These are phyloP conservation scores for Tricholoma terreum DNA, from an alignment of 768 basidiomycete genomes.

Conservation along the genomic window DNA sequence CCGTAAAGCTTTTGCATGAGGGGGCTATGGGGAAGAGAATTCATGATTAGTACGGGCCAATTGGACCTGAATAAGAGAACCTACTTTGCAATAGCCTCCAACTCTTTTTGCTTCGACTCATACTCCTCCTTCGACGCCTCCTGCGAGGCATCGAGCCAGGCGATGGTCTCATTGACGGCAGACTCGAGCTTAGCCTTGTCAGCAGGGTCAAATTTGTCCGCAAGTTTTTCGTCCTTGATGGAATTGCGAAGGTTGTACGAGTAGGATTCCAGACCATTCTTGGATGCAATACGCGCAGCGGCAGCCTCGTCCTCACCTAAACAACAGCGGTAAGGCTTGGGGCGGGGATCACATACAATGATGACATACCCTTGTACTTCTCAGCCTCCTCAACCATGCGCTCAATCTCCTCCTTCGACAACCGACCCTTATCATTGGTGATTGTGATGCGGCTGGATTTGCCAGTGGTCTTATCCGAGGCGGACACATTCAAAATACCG, in stretches of 20 bases:
- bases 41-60: not conserved
- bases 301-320: slow-evolving; percentile 84
- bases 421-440: slow-evolving; percentile 94
- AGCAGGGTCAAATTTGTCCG: slow-evolving; percentile 80
- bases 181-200: slow-evolving; percentile 84
- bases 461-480: slow-evolving; percentile 94
- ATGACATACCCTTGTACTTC: slow-evolving; percentile 75
- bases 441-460: slow-evolving; percentile 94
- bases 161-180: slow-evolving; percentile 79
- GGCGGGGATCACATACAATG: not conserved
- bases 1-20: slow-evolving; percentile 77
- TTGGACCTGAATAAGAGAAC: slow-evolving; percentile 4
- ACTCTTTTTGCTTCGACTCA: slow-evolving; percentile 88
- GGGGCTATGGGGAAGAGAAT: slow-evolving; percentile 31
- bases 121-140: slow-evolving; percentile 95
- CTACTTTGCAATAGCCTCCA: slow-evolving; percentile 76
- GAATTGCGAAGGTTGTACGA: slow-evolving; percentile 94
- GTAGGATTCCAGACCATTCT: slow-evolving; percentile 94
- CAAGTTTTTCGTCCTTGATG: slow-evolving; percentile 78
- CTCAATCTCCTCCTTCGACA: slow-evolving; percentile 97
- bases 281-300: slow-evolving; percentile 75
- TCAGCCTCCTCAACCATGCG: slow-evolving; percentile 96
- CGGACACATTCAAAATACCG: slow-evolving; percentile 94
- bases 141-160: slow-evolving; percentile 83
- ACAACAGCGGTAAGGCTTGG: slow-evolving; percentile 13